Percentiles rank a stretch among this genome's conserved stretches.
Conservation (phyloP, 2,329 filamentous ascomycete species). For the Epichloe scottii region DNA sequence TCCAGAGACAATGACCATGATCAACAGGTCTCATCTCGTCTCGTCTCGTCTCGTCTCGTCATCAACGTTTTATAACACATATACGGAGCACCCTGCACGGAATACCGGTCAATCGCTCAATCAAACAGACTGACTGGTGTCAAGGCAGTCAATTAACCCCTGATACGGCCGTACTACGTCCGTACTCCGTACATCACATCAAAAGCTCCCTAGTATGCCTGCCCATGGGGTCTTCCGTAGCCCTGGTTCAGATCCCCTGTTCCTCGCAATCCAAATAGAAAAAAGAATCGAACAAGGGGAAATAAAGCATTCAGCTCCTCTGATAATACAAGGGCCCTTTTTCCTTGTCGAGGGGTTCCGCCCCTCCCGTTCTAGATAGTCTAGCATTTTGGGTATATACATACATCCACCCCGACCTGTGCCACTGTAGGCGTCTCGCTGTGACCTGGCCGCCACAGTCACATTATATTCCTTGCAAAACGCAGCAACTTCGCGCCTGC, state of each 20-base stretch:
- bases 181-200: not conserved
- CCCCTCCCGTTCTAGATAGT: slow-evolving; percentile 2
- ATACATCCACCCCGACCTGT: slow-evolving; percentile 1
- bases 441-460: not conserved
- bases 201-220: not conserved
- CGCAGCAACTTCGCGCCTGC: not conserved
- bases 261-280: not conserved
- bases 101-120: not conserved
- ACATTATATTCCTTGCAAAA: not conserved
- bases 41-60: too few species aligned
- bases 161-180: not conserved
- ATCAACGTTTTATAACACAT: too few species aligned
- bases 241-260: not conserved
- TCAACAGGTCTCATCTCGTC: not conserved
- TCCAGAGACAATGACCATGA: not conserved
- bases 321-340: not conserved
- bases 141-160: not conserved
- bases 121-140: not conserved
- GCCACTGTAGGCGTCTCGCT: not conserved
- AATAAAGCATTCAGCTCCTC: not conserved
- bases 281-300: not conserved
- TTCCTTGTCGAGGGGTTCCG: not conserved
- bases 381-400: slow-evolving; percentile 5
- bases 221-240: not conserved
- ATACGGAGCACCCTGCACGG: too few species aligned